A percentile compares a stretch with the other conserved stretches of the same genome.
These are phyloP conservation scores for Ceratocystis eucalypticola DNA, from an alignment of 2,329 filamentous ascomycete genomes.

Conservation along the genomic window DNA sequence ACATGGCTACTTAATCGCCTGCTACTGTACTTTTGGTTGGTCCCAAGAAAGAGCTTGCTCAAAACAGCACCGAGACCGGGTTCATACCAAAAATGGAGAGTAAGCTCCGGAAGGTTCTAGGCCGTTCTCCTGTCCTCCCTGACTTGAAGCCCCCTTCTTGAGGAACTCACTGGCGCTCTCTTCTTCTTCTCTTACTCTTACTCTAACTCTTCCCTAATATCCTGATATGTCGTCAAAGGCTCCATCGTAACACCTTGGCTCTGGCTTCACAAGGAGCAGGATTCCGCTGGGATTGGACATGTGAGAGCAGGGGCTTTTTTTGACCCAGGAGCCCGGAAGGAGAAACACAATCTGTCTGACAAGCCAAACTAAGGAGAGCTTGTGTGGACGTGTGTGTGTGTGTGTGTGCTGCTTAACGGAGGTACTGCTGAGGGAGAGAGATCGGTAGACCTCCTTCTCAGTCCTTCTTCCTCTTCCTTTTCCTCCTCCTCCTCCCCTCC, in stretches of 20 bases:
- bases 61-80: background rate
- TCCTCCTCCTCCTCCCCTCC: background rate
- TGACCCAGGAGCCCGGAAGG: slow-evolving; percentile 4
- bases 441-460: too few relatives aligned
- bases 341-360: slow-evolving; percentile 4
- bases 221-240: background rate
- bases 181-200: background rate
- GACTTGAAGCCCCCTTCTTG: too few relatives aligned
- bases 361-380: background rate
- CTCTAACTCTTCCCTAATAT: background rate
- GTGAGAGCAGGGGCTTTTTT: slow-evolving; percentile 6
- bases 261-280: background rate
- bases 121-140: background rate
- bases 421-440: too few relatives aligned
- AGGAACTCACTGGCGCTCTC: background rate
- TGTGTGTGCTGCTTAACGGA: background rate
- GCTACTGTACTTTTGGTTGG: background rate
- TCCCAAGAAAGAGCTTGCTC: background rate
- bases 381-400: background rate
- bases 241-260: background rate
- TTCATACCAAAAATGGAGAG: background rate
- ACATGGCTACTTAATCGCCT: too few relatives aligned
- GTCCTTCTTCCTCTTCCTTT: too few relatives aligned
- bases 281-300: slow-evolving; percentile 6
- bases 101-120: background rate